These are phyloP conservation scores for Hevea brasiliensis DNA, from an alignment of 345 rosid genomes.

Conservation along the genomic window DNA sequence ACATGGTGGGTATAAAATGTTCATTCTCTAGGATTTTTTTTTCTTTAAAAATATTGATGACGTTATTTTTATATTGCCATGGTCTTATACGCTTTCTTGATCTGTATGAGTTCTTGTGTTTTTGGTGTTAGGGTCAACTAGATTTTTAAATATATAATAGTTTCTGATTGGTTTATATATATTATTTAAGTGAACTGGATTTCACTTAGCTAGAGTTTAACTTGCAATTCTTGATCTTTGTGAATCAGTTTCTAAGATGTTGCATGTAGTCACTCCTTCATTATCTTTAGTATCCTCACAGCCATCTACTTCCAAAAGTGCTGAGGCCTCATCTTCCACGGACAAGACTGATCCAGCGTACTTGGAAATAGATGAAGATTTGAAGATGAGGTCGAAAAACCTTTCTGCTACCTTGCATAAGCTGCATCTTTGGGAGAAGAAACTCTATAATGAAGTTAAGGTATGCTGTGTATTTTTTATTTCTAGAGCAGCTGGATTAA, in stretches of 20 bases:
- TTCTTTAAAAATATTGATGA: neutral
- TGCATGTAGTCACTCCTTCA: slow-evolving; percentile 59
- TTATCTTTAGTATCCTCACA: slow-evolving; percentile 51
- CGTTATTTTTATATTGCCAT: neutral
- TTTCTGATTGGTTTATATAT: neutral
- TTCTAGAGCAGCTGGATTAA: neutral
- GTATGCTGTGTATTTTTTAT: slow-evolving; percentile 35
- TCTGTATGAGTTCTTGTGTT: slow-evolving; percentile 11
- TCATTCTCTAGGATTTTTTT: neutral
- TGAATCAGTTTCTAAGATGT: slow-evolving; percentile 60
- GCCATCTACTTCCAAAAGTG: slow-evolving; percentile 56
- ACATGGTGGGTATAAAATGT: slow-evolving; percentile 46
- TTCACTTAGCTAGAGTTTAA: slow-evolving; percentile 19
- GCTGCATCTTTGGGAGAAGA: slow-evolving; percentile 93
- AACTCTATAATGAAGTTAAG: slow-evolving; percentile 87
- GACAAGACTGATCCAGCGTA: slow-evolving; percentile 38
- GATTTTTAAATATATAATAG: neutral
- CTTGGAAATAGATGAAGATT: slow-evolving; percentile 66
- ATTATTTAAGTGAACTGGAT: slow-evolving; percentile 9
- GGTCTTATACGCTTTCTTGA: slow-evolving; percentile 14
- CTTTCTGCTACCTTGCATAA: slow-evolving; percentile 90
- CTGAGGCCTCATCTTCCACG: slow-evolving; percentile 42
- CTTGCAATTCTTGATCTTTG: slow-evolving; percentile 19
- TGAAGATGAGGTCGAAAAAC: slow-evolving; percentile 60
- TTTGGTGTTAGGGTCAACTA: neutral